These are phyloP conservation scores for Aspergillus bridgeri DNA, from an alignment of 495 filamentous ascomycete species.

Conservation along the genomic window DNA sequence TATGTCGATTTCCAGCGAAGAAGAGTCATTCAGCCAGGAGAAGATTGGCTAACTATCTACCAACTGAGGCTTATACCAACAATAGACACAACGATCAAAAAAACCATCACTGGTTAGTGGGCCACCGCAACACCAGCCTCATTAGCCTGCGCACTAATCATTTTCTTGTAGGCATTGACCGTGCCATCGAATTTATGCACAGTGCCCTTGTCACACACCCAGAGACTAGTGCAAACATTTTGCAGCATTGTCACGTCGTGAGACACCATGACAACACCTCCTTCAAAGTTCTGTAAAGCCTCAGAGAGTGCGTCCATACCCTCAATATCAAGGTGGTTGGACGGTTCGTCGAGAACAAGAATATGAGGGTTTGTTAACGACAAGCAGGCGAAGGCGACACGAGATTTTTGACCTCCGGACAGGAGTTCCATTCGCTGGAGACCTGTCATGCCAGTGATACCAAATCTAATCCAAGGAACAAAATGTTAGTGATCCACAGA, in stretches of 20 bases:
- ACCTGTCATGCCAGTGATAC: slow-evolving; percentile 96
- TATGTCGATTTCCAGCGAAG: no score
- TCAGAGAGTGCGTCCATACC: slow-evolving; percentile 94
- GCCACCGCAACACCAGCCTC: slow-evolving; percentile 68
- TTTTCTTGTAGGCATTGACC: slow-evolving; percentile 96
- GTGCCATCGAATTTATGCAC: slow-evolving; percentile 97
- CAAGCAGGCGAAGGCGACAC: slow-evolving; percentile 94
- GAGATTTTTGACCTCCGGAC: slow-evolving; percentile 96
- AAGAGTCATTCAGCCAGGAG: no score
- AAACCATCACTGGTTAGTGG: slow-evolving; percentile 24
- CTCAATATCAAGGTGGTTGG: slow-evolving; percentile 98
- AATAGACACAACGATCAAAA: not conserved
- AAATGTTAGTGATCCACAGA: slow-evolving; percentile 8
- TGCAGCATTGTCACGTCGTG: slow-evolving; percentile 99
- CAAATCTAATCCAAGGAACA: slow-evolving; percentile 54
- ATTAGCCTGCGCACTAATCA: slow-evolving; percentile 87
- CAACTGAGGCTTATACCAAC: not conserved
- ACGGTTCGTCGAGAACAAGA: slow-evolving; percentile 95
- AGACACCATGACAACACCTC: slow-evolving; percentile 96
- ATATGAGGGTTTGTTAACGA: slow-evolving; percentile 94
- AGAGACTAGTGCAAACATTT: slow-evolving; percentile 88
- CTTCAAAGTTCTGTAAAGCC: slow-evolving; percentile 82
- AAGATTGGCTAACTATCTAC: not conserved
- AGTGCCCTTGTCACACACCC: slow-evolving; percentile 93
- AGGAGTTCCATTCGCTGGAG: slow-evolving; percentile 93